Conservation (phyloP, 2,329 filamentous ascomycete genomes). For the Fusarium sp. region DNA sequence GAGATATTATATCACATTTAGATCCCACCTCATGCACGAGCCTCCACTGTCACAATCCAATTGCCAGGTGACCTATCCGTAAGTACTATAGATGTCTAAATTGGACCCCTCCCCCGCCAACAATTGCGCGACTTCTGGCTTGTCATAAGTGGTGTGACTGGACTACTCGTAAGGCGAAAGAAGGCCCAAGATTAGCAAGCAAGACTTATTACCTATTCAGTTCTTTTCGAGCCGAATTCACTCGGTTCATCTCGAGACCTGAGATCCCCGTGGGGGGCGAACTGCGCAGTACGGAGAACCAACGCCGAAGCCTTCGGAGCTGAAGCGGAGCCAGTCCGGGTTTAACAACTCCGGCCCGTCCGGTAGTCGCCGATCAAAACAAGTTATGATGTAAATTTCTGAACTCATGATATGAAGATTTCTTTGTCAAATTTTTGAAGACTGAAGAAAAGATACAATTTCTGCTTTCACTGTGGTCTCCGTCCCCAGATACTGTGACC, state of each 20-base stretch:
- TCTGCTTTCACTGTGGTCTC: not conserved
- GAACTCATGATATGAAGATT: not conserved
- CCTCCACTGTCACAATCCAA: constrained; percentile 31
- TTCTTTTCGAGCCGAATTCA: not conserved
- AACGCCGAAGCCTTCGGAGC: constrained; percentile 36
- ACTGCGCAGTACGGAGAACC: constrained; percentile 17
- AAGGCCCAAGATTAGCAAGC: not conserved
- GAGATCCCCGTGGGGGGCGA: not conserved
- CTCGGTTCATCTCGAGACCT: constrained; percentile 3
- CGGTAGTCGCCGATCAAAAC: constrained; percentile 17
- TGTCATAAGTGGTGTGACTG: constrained; percentile 39
- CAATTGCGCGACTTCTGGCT: constrained; percentile 29
- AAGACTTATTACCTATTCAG: not conserved
- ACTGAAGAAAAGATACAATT: not conserved
- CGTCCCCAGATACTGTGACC: constrained; percentile 2
- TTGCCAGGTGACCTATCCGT: constrained; percentile 20
- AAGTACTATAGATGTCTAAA: not conserved
- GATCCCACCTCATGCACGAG: constrained; percentile 25
- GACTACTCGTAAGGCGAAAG: constrained; percentile 13
- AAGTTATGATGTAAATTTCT: not conserved
- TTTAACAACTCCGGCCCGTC: constrained; percentile 24
- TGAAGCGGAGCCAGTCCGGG: constrained; percentile 30
- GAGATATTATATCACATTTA: constrained; percentile 42
- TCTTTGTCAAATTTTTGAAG: not conserved
- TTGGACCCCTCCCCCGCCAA: constrained; percentile 9